Percentiles rank a stretch among this genome's conserved stretches.
Conservation (phyloP, 73 alveolate species). For the Paramecium primaurelia region DNA sequence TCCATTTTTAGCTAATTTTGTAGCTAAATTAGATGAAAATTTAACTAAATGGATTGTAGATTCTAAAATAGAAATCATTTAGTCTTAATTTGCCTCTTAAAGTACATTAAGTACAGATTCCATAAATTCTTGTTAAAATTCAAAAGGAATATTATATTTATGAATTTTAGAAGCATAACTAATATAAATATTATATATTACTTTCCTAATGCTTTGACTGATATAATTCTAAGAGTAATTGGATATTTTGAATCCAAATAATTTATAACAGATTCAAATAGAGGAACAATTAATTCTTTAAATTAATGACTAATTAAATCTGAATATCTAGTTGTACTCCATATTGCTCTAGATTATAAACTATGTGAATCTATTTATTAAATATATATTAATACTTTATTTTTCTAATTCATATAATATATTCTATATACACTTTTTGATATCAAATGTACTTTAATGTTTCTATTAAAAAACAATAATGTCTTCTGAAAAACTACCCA, state of each 20-base stretch:
- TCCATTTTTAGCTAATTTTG: slow-evolving; percentile 15
- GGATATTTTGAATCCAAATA: slow-evolving; percentile 20
- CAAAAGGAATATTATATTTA: neutral
- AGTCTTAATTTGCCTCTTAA: slow-evolving; percentile 23
- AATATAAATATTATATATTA: neutral
- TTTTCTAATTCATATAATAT: slow-evolving; percentile 33
- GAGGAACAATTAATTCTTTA: slow-evolving; percentile 53
- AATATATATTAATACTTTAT: neutral
- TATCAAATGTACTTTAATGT: slow-evolving; percentile 52
- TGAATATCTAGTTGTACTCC: slow-evolving; percentile 60
- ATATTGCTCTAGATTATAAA: slow-evolving; percentile 45
- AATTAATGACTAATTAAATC: slow-evolving; percentile 40
- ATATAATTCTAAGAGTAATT: slow-evolving; percentile 27
- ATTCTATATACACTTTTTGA: slow-evolving; percentile 38
- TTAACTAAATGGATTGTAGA: slow-evolving; percentile 24
- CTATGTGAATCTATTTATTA: neutral
- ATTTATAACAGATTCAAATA: slow-evolving; percentile 29
- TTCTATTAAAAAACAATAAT: slow-evolving; percentile 49
- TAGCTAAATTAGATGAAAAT: slow-evolving; percentile 18
- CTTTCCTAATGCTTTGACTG: slow-evolving; percentile 60
- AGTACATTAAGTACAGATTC: neutral
- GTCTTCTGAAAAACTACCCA: slow-evolving; percentile 62
- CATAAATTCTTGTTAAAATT: neutral
- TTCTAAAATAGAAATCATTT: slow-evolving; percentile 43
- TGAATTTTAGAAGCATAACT: neutral